Percentiles rank a stretch among this genome's conserved stretches.
Evolutionary conservation across 1,139 yeast species (phyloP).

Genomic region (Zygoascus meyerae): DNA sequence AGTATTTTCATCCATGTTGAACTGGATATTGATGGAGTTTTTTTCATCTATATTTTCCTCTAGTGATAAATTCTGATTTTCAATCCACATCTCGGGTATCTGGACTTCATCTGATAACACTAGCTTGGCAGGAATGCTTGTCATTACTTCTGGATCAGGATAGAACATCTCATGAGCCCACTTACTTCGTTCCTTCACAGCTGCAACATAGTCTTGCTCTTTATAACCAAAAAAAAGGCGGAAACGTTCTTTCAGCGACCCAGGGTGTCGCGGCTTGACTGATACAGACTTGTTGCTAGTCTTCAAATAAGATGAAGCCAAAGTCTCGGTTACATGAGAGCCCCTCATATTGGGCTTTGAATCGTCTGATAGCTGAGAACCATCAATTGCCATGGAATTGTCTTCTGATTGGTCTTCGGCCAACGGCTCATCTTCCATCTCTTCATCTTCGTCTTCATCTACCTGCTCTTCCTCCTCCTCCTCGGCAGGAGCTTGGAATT

Average conservation of each 20-base stretch:
- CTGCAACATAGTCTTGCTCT: slow-evolving; percentile 16
- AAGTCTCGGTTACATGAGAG: not conserved
- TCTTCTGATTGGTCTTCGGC: slow-evolving; percentile 16
- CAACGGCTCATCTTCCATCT: slow-evolving; percentile 15
- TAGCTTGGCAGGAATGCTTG: not conserved
- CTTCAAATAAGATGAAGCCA: slow-evolving; percentile 7
- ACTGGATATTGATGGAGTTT: not conserved
- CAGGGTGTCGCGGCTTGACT: slow-evolving; percentile 11
- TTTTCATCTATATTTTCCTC: not conserved
- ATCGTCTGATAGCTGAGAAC: slow-evolving; percentile 13
- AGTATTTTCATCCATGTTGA: not conserved
- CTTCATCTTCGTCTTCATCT: slow-evolving; percentile 13
- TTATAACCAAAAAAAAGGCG: slow-evolving; percentile 21
- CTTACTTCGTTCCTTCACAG: slow-evolving; percentile 17
- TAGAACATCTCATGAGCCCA: slow-evolving; percentile 21
- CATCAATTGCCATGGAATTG: slow-evolving; percentile 13
- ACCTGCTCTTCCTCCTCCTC: slow-evolving; percentile 17
- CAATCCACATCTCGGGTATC: not conserved
- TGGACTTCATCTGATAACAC: not conserved
- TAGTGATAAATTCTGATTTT: not conserved
- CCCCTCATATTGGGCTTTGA: not conserved
- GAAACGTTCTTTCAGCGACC: slow-evolving; percentile 21
- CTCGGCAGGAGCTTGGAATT: slow-evolving; percentile 16
- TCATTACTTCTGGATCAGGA: slow-evolving; percentile 17
- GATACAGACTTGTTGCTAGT: slow-evolving; percentile 6